Conservation (phyloP, 805 yeast genomes). For the Wickerhamiella hasegawae region DNA sequence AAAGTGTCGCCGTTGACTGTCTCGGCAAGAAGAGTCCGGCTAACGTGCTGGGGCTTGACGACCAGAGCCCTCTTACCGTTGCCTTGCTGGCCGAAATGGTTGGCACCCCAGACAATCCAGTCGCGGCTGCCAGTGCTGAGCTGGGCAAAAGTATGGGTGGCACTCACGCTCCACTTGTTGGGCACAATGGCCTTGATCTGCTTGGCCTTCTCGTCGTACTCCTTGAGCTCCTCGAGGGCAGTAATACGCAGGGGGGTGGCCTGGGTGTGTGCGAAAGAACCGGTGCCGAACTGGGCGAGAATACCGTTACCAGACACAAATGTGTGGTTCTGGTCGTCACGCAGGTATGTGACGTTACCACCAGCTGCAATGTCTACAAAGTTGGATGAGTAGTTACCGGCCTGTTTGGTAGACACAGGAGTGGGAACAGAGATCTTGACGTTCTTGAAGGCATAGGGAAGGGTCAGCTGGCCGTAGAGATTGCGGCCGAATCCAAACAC, state of each 20-base stretch:
- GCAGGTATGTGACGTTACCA: constrained; percentile 44
- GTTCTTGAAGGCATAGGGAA: constrained; percentile 45
- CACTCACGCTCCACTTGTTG: constrained; percentile 41
- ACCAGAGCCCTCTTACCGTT: constrained; percentile 56
- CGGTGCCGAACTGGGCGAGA: constrained; percentile 74
- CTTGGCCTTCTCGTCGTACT: constrained; percentile 35
- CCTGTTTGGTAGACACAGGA: constrained; percentile 26
- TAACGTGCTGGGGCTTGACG: constrained; percentile 12
- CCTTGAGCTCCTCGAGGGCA: constrained; percentile 30
- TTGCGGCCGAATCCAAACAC: constrained; percentile 83
- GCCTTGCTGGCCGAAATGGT: constrained; percentile 70
- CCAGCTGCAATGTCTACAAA: constrained; percentile 43
- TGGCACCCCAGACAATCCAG: constrained; percentile 67
- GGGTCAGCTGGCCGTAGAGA: constrained; percentile 70
- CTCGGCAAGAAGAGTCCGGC: constrained; percentile 1
- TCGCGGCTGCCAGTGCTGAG: constrained; percentile 31
- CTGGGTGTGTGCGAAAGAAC: constrained; percentile 59
- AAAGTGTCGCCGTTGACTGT: constrained; percentile 6
- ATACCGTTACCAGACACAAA: constrained; percentile 72
- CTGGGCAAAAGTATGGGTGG: constrained; percentile 46
- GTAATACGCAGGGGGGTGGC: constrained; percentile 46
- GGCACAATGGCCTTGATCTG: constrained; percentile 32
- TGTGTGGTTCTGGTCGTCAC: constrained; percentile 16
- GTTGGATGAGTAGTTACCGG: constrained; percentile 23
- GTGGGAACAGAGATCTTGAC: constrained; percentile 61